A percentile compares a stretch with the other conserved stretches of the same genome.
phyloP scores from a whole-genome alignment of 2,329 filamentous ascomycete species.

The Colletotrichum viniferum region DNA sequence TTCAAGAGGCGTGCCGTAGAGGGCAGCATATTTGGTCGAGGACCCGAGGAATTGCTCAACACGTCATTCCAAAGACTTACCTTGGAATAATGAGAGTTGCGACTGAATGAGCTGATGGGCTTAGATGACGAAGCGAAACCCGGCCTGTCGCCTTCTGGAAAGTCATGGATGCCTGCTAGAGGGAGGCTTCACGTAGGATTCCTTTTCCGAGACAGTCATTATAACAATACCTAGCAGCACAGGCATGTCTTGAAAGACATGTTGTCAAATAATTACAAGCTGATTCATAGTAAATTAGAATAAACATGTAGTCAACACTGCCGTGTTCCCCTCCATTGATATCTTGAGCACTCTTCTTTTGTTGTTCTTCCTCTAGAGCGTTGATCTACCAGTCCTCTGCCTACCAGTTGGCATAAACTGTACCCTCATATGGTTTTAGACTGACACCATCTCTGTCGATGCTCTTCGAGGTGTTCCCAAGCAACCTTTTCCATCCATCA shows the following conservation, averaged over 20 bases:
- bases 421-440: not conserved
- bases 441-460: not conserved
- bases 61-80: accelerated
- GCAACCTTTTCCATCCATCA: not conserved
- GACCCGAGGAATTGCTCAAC: not conserved
- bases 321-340: not conserved
- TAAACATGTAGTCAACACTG: not conserved
- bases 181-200: not conserved
- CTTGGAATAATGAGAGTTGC: not conserved
- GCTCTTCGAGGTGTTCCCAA: not conserved
- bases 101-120: not conserved
- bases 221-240: not conserved
- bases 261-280: not conserved
- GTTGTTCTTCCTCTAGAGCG: not conserved
- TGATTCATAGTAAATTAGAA: not conserved
- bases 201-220: not conserved
- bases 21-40: not conserved
- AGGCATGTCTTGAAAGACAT: not conserved
- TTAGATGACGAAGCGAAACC: not conserved
- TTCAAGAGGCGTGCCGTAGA: not conserved
- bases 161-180: not conserved
- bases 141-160: not conserved
- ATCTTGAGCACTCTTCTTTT: not conserved
- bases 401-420: not conserved
- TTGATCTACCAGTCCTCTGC: not conserved